Evolutionary conservation across 1,284 basidiomycete genomes (phyloP).

Genomic region (Ceratobasidium sp.): DNA sequence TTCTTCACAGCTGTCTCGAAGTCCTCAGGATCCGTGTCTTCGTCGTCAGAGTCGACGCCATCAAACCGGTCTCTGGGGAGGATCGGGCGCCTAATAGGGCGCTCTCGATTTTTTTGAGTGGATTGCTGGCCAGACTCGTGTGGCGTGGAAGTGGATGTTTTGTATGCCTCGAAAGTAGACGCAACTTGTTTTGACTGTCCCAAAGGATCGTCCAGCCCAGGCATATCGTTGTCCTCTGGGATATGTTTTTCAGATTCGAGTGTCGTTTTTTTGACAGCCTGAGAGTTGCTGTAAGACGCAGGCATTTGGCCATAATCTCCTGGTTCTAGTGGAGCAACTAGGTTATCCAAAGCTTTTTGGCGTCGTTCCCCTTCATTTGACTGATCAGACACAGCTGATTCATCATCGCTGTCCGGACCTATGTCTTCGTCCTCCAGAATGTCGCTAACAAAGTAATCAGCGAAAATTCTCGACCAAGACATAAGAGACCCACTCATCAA

Average conservation of each 20-base stretch:
- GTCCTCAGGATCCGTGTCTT: constrained; percentile 65
- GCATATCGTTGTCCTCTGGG: constrained; percentile 32
- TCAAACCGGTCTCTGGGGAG: constrained; percentile 81
- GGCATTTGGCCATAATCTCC: constrained; percentile 85
- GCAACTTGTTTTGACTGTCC: constrained; percentile 43
- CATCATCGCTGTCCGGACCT: constrained; percentile 50
- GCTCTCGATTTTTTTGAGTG: constrained; percentile 27
- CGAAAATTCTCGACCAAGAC: not conserved
- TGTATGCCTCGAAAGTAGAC: constrained; percentile 15
- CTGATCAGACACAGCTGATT: constrained; percentile 49
- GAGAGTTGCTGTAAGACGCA: constrained; percentile 65
- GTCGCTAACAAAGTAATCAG: constrained; percentile 34
- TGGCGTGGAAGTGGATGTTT: constrained; percentile 4
- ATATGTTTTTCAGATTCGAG: constrained; percentile 54
- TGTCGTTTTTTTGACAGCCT: constrained; percentile 63
- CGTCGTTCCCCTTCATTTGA: constrained; percentile 53
- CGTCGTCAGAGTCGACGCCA: constrained; percentile 84
- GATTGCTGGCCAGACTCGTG: constrained; percentile 21
- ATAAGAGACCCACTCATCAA: constrained; percentile 76
- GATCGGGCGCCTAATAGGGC: constrained; percentile 71
- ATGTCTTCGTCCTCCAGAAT: constrained; percentile 39
- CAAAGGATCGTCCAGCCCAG: not conserved
- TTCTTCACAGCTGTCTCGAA: constrained; percentile 36
- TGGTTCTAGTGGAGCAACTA: constrained; percentile 72
- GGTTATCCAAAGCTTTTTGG: constrained; percentile 69